Conservation (phyloP, 768 basidiomycete genomes). For the Rossbeevera mucosa region DNA sequence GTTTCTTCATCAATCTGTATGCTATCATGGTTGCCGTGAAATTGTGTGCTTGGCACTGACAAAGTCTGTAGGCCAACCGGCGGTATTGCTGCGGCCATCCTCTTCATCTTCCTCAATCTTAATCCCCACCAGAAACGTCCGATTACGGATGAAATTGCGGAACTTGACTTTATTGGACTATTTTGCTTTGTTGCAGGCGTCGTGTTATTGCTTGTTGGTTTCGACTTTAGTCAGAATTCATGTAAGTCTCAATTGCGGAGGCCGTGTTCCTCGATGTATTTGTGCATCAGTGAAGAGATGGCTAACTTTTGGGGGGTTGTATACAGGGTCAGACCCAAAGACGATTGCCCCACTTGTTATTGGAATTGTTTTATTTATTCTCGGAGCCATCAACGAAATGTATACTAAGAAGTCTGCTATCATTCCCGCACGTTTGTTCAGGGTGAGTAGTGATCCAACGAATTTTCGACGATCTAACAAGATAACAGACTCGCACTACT, state of each 20-base stretch:
- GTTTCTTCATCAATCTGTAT: constrained; percentile 74
- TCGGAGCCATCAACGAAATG: constrained; percentile 53
- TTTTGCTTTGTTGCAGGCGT: constrained; percentile 58
- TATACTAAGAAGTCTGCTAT: constrained; percentile 65
- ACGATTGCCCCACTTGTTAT: constrained; percentile 62
- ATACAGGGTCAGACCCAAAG: constrained; percentile 50
- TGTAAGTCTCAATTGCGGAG: constrained; percentile 43
- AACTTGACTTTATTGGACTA: constrained; percentile 73
- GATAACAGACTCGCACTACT: constrained; percentile 67
- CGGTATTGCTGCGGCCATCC: constrained; percentile 53
- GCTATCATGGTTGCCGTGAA: constrained; percentile 10
- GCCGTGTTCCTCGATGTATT: not conserved
- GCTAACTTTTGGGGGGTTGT: not conserved
- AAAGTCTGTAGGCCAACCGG: constrained; percentile 58
- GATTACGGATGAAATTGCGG: constrained; percentile 50
- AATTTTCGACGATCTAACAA: not conserved
- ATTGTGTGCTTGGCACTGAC: not conserved
- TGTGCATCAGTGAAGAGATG: not conserved
- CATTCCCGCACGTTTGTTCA: constrained; percentile 70
- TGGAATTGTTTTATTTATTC: constrained; percentile 50
- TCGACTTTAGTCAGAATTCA: constrained; percentile 61
- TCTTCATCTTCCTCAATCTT: constrained; percentile 76
- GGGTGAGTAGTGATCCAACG: constrained; percentile 33
- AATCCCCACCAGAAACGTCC: constrained; percentile 65
- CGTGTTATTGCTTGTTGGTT: constrained; percentile 66